These are phyloP conservation scores for Leavenworthia alabamica DNA, from an alignment of 345 rosid species.

Conservation along the genomic window DNA sequence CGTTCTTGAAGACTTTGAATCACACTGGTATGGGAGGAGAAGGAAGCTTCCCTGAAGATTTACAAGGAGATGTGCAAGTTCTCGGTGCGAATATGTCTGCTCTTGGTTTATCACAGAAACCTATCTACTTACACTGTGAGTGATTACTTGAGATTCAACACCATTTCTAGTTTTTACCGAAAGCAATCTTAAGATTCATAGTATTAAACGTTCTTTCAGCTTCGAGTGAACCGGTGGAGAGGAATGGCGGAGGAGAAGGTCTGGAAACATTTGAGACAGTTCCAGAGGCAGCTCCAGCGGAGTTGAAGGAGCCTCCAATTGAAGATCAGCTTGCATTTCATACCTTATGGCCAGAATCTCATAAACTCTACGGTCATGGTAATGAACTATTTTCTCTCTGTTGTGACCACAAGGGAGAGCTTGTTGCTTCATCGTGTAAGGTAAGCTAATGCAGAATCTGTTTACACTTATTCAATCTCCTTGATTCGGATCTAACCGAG, in stretches of 20 bases:
- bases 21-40: slow-evolving; percentile 45
- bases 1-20: slow-evolving; percentile 73
- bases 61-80: slow-evolving; percentile 57
- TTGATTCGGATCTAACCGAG: not conserved
- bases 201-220: slow-evolving; percentile 37
- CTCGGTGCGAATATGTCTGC: slow-evolving; percentile 98
- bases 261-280: slow-evolving; percentile 77
- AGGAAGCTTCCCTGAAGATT: slow-evolving; percentile 46
- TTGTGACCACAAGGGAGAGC: slow-evolving; percentile 63
- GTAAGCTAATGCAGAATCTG: slow-evolving; percentile 31
- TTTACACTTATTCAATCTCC: not conserved
- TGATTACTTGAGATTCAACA: not conserved
- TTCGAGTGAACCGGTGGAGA: slow-evolving; percentile 38
- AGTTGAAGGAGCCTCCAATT: slow-evolving; percentile 74
- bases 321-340: slow-evolving; percentile 93
- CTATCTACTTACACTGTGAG: slow-evolving; percentile 67
- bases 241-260: slow-evolving; percentile 52
- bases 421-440: slow-evolving; percentile 94
- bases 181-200: not conserved
- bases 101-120: slow-evolving; percentile 95
- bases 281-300: slow-evolving; percentile 91
- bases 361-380: slow-evolving; percentile 93
- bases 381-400: slow-evolving; percentile 84
- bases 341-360: slow-evolving; percentile 92
- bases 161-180: not conserved